Percentiles rank a stretch among this genome's conserved stretches.
Evolutionary conservation across 2,329 filamentous ascomycete genomes (phyloP).

Genomic region (Epichloe bromicola): DNA sequence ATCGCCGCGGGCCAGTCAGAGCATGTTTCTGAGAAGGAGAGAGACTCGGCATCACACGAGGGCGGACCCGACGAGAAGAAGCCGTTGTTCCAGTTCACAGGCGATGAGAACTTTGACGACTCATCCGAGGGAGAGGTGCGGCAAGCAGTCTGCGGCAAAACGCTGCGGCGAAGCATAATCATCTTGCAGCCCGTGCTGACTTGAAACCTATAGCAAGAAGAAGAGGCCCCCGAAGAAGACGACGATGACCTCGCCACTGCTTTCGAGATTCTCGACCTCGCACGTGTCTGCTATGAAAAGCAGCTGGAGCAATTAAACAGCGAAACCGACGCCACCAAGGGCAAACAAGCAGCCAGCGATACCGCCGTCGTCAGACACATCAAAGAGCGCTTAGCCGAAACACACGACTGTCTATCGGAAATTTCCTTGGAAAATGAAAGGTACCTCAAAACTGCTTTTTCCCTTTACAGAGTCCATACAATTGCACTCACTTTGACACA

Average conservation of each 20-base stretch:
- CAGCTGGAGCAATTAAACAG: constrained; percentile 30
- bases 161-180: neutral
- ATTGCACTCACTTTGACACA: neutral
- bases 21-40: constrained; percentile 24
- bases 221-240: constrained; percentile 36
- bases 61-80: constrained; percentile 39
- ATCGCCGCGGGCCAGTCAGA: constrained; percentile 30
- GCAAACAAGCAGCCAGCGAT: constrained; percentile 29
- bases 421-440: constrained; percentile 95
- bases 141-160: neutral
- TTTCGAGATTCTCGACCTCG: constrained; percentile 73
- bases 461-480: neutral
- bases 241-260: constrained; percentile 66
- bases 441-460: constrained; percentile 20
- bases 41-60: constrained; percentile 23
- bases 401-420: constrained; percentile 85
- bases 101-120: constrained; percentile 85
- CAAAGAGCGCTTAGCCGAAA: constrained; percentile 82
- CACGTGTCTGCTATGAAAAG: constrained; percentile 52
- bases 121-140: constrained; percentile 60
- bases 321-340: constrained; percentile 24
- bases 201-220: constrained; percentile 18
- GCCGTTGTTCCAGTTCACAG: constrained; percentile 80
- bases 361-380: constrained; percentile 40
- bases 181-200: neutral